Percentiles rank a stretch among this genome's conserved stretches.
Evolutionary conservation across 108 stramenopile species (phyloP).

Genomic region (Stephanodiscus triporus): DNA sequence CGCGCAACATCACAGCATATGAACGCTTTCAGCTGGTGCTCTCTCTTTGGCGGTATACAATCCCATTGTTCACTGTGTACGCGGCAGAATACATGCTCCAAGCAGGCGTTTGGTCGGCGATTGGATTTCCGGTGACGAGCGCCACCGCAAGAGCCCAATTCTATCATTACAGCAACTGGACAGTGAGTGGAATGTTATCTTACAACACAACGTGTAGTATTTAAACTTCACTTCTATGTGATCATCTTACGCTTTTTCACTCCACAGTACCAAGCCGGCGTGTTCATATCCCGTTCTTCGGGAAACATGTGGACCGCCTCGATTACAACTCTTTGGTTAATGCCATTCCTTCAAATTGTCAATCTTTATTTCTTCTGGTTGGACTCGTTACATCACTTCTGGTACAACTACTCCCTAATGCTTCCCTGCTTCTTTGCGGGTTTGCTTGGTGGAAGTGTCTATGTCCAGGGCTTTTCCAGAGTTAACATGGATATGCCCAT

Average conservation of each 20-base stretch:
- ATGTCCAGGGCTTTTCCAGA: conserved; percentile 73
- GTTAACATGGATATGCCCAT: conserved; percentile 63
- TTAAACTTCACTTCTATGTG: not conserved
- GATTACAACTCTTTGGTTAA: conserved; percentile 65
- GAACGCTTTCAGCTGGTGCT: conserved; percentile 51
- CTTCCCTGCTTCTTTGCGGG: conserved; percentile 65
- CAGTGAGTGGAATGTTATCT: conserved; percentile 17
- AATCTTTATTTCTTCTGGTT: conserved; percentile 72
- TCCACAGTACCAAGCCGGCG: conserved; percentile 70
- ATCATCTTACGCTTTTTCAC: not conserved
- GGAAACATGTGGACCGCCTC: conserved; percentile 61
- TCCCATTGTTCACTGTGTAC: conserved; percentile 81
- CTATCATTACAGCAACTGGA: conserved; percentile 77
- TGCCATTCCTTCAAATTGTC: conserved; percentile 66
- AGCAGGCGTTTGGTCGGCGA: conserved; percentile 77
- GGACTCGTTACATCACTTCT: conserved; percentile 39
- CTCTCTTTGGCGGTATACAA: conserved; percentile 67
- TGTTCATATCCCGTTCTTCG: conserved; percentile 73
- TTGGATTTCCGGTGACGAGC: conserved; percentile 74
- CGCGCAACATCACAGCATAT: conserved; percentile 24
- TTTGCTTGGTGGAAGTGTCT: conserved; percentile 82
- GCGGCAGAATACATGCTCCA: conserved; percentile 68
- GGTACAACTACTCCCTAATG: conserved; percentile 47
- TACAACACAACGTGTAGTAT: not conserved
- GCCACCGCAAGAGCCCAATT: conserved; percentile 56